A percentile compares a stretch with the other conserved stretches of the same genome.
These are phyloP conservation scores for Mrakia hoshinonis DNA, from an alignment of 768 basidiomycete genomes.

Conservation along the genomic window DNA sequence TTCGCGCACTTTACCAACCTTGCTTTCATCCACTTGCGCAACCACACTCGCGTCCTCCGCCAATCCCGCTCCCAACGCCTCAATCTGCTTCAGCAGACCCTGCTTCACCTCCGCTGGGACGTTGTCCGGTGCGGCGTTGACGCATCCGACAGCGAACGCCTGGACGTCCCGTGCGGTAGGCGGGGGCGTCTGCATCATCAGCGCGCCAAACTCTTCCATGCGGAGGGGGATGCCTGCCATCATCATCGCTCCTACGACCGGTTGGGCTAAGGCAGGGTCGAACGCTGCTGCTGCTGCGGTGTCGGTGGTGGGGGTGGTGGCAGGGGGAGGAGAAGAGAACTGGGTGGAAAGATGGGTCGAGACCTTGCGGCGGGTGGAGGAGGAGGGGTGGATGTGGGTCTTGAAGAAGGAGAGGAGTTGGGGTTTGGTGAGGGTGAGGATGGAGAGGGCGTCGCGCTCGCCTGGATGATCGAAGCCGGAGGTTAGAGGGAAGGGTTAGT, in stretches of 20 bases:
- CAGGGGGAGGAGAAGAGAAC: constrained; percentile 37
- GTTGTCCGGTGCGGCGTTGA: constrained; percentile 37
- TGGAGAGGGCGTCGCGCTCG: constrained; percentile 58
- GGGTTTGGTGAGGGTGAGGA: constrained; percentile 60
- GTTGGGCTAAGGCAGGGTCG: constrained; percentile 55
- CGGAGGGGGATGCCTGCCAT: constrained; percentile 49
- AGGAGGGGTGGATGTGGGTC: constrained; percentile 59
- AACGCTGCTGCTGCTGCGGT: constrained; percentile 43
- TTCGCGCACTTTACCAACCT: neutral
- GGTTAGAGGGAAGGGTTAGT: neutral
- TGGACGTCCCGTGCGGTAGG: constrained; percentile 49
- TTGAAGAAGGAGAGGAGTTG: constrained; percentile 68
- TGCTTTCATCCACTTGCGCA: neutral
- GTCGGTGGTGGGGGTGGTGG: neutral
- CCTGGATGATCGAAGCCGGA: constrained; percentile 44
- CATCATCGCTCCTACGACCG: constrained; percentile 53
- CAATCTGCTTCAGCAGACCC: constrained; percentile 51
- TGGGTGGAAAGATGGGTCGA: constrained; percentile 73
- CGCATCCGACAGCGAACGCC: constrained; percentile 52
- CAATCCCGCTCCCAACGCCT: constrained; percentile 42
- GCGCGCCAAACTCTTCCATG: constrained; percentile 49
- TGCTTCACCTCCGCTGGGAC: constrained; percentile 45
- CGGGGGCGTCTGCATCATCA: constrained; percentile 51
- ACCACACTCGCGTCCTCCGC: no score
- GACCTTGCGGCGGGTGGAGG: constrained; percentile 64